A percentile compares a stretch with the other conserved stretches of the same genome.
Evolutionary conservation across 306 rosid genomes (phyloP).

Genomic region (Cajanus cajan): DNA sequence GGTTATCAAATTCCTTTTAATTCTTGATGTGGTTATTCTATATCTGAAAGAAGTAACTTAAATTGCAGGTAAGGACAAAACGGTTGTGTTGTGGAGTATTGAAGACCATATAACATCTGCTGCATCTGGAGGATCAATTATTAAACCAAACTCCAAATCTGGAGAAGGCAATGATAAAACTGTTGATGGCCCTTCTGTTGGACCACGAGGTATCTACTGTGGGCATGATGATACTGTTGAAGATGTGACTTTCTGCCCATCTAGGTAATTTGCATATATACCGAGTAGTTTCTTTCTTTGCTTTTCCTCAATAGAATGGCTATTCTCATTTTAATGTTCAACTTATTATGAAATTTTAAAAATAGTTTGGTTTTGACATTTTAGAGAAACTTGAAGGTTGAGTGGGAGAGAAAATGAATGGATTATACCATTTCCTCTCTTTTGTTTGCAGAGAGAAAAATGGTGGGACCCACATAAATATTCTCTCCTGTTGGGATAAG

Average conservation of each 20-base stretch:
- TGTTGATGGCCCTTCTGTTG: conserved; percentile 80
- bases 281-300: background rate
- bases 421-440: background rate
- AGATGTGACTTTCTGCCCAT: conserved; percentile 97
- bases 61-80: conserved; percentile 84
- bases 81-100: conserved; percentile 98
- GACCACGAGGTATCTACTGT: conserved; percentile 87
- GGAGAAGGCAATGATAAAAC: conserved; percentile 78
- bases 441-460: background rate
- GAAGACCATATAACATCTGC: conserved; percentile 85
- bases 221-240: conserved; percentile 98
- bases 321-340: conserved; percentile 14
- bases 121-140: conserved; percentile 77
- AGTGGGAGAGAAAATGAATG: background rate
- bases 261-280: conserved; percentile 58
- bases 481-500: background rate
- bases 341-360: background rate
- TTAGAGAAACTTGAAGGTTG: background rate
- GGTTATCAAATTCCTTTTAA: background rate
- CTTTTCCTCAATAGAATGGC: background rate
- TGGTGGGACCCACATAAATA: background rate
- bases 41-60: conserved; percentile 17
- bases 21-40: background rate
- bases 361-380: background rate
- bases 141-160: conserved; percentile 56